Percentiles rank a stretch among this genome's conserved stretches.
Evolutionary conservation across 352 stramenopile genomes (phyloP).

Genomic region (Bremia lactucae): DNA sequence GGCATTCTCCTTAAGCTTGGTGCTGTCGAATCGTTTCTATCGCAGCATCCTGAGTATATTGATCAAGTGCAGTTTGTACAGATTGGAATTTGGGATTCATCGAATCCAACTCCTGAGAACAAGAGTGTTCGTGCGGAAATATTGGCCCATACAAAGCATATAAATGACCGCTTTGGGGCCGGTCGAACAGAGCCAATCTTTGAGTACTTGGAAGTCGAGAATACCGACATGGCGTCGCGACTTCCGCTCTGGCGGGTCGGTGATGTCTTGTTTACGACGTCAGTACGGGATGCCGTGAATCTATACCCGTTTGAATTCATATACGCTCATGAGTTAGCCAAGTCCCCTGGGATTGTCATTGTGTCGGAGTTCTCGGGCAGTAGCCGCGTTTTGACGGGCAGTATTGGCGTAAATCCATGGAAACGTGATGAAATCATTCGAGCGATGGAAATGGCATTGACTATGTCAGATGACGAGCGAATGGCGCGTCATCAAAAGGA

Average conservation of each 20-base stretch:
- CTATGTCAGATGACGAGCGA: slow-evolving; percentile 61
- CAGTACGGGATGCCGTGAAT: slow-evolving; percentile 73
- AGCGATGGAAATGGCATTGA: slow-evolving; percentile 51
- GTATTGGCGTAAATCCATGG: slow-evolving; percentile 97
- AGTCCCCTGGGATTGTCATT: slow-evolving; percentile 86
- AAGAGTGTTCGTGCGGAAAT: slow-evolving; percentile 53
- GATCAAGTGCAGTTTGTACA: slow-evolving; percentile 82
- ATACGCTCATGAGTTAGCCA: slow-evolving; percentile 65
- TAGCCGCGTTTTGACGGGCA: slow-evolving; percentile 93
- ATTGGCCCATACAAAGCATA: slow-evolving; percentile 44
- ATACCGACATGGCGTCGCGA: slow-evolving; percentile 66
- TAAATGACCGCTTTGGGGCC: slow-evolving; percentile 49
- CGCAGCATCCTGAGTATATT: slow-evolving; percentile 64
- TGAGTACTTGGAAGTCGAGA: slow-evolving; percentile 65
- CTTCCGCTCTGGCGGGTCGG: slow-evolving; percentile 63
- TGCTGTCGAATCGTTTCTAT: slow-evolving; percentile 92
- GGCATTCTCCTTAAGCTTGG: slow-evolving; percentile 95
- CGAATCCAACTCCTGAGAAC: slow-evolving; percentile 64
- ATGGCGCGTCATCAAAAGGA: slow-evolving; percentile 70
- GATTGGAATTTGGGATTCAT: slow-evolving; percentile 65
- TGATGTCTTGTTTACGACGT: slow-evolving; percentile 66
- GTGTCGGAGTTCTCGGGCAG: slow-evolving; percentile 96
- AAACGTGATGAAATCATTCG: slow-evolving; percentile 86
- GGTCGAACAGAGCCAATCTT: slow-evolving; percentile 41
- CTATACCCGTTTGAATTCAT: slow-evolving; percentile 84